Percentiles rank a stretch among this genome's conserved stretches.
phyloP scores from a whole-genome alignment of 352 stramenopile genomes.

The Thalassiosira gravida region DNA sequence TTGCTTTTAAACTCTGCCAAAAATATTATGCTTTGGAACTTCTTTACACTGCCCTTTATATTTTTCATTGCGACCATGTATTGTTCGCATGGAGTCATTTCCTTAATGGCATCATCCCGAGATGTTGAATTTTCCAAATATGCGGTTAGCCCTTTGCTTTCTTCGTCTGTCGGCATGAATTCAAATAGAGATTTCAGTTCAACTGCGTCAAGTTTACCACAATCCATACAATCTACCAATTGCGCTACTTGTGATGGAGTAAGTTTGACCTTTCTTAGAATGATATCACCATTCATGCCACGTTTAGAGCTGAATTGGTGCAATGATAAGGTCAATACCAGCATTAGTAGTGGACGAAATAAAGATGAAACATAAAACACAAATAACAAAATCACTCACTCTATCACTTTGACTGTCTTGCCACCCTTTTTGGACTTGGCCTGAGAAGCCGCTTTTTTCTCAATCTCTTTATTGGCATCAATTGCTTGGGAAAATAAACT shows the following conservation, averaged over 20 bases:
- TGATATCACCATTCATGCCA: constrained; percentile 97
- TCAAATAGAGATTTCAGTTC: constrained; percentile 90
- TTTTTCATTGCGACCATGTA: constrained; percentile 86
- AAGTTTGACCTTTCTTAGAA: constrained; percentile 92
- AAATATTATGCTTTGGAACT: constrained; percentile 85
- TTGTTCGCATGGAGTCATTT: constrained; percentile 85
- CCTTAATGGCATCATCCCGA: constrained; percentile 64
- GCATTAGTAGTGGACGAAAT: constrained; percentile 79
- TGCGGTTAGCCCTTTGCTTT: constrained; percentile 87
- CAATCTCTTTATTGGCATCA: constrained; percentile 66
- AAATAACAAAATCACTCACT: constrained; percentile 87
- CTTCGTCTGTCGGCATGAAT: constrained; percentile 92
- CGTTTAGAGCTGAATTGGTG: constrained; percentile 83
- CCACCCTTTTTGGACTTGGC: constrained; percentile 39
- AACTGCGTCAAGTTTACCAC: constrained; percentile 75
- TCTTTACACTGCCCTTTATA: constrained; percentile 67
- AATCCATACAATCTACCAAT: constrained; percentile 79
- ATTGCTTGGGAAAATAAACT: constrained; percentile 84
- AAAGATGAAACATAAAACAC: constrained; percentile 24
- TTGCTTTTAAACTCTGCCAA: constrained; percentile 83
- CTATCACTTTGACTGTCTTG: constrained; percentile 84
- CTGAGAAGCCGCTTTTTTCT: constrained; percentile 54
- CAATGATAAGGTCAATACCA: constrained; percentile 27
- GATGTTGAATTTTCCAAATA: constrained; percentile 85
- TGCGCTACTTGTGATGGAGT: constrained; percentile 89